These are phyloP conservation scores for Cryphonectria nitschkei DNA, from an alignment of 2,329 filamentous ascomycete genomes.

Conservation along the genomic window DNA sequence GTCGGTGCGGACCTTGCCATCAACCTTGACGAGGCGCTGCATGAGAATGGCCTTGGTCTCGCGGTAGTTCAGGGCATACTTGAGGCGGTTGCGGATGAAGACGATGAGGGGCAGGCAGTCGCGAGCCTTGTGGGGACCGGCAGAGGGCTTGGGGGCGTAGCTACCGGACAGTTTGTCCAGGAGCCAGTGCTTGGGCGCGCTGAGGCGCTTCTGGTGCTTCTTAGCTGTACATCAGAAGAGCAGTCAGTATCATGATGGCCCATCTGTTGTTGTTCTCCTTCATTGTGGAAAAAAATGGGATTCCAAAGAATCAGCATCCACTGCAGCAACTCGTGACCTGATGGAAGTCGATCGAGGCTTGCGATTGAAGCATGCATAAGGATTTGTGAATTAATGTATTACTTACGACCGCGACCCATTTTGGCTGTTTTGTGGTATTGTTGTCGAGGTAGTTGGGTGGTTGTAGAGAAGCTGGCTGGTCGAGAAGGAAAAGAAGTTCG, in stretches of 20 bases:
- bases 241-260: slow-evolving; percentile 18
- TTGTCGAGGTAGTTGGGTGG: slow-evolving; percentile 21
- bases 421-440: slow-evolving; percentile 27
- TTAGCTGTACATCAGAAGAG: slow-evolving; percentile 50
- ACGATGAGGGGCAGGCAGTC: slow-evolving; percentile 99
- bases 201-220: slow-evolving; percentile 99
- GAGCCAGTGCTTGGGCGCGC: slow-evolving; percentile 99
- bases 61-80: slow-evolving; percentile 99
- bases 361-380: slow-evolving; percentile 1
- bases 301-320: background rate
- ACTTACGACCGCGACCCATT: slow-evolving; percentile 32
- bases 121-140: slow-evolving; percentile 98
- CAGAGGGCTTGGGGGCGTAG: slow-evolving; percentile 72
- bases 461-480: slow-evolving; percentile 24
- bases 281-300: background rate
- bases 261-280: background rate
- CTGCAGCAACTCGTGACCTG: background rate
- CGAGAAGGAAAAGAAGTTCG: slow-evolving; percentile 15
- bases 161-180: slow-evolving; percentile 98
- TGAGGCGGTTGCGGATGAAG: slow-evolving; percentile 95
- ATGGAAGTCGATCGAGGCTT: background rate
- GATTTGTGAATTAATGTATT: background rate
- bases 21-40: slow-evolving; percentile 99
- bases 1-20: slow-evolving; percentile 99
- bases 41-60: slow-evolving; percentile 98